phyloP scores from a whole-genome alignment of 805 yeast genomes.

The Suhomyces vadensis region DNA sequence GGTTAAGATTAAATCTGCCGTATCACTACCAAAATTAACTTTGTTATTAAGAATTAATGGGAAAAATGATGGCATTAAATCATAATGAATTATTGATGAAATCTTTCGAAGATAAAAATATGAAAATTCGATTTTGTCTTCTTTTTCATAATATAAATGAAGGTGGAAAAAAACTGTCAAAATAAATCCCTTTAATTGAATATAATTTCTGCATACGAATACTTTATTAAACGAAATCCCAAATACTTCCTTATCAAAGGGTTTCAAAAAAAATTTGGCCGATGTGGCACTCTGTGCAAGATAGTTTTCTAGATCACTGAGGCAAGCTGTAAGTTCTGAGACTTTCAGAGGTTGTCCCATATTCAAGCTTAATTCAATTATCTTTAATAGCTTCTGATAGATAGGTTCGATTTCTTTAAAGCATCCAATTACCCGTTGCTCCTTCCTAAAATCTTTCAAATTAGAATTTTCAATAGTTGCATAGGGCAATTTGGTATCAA shows the following conservation, averaged over 20 bases:
- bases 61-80: conserved; percentile 32
- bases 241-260: conserved; percentile 5
- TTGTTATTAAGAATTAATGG: conserved; percentile 32
- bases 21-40: conserved; percentile 39
- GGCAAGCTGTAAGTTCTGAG: conserved; percentile 17
- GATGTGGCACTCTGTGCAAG: neutral
- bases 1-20: conserved; percentile 42
- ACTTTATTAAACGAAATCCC: conserved; percentile 14
- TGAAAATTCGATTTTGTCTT: conserved; percentile 26
- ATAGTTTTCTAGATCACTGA: conserved; percentile 5
- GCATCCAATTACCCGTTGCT: conserved; percentile 34
- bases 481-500: conserved; percentile 33
- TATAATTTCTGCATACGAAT: conserved; percentile 16
- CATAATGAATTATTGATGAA: conserved; percentile 24
- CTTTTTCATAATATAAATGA: conserved; percentile 40
- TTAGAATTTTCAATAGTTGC: conserved; percentile 38
- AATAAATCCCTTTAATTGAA: conserved; percentile 20
- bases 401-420: conserved; percentile 29
- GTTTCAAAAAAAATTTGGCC: conserved; percentile 5
- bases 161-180: conserved; percentile 34
- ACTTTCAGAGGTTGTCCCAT: conserved; percentile 21
- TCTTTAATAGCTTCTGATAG: conserved; percentile 26
- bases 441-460: conserved; percentile 35
- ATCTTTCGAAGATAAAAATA: conserved; percentile 36
- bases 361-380: conserved; percentile 25